Conservation (phyloP, 441 rosid species). For the Aquilaria agallochum region DNA sequence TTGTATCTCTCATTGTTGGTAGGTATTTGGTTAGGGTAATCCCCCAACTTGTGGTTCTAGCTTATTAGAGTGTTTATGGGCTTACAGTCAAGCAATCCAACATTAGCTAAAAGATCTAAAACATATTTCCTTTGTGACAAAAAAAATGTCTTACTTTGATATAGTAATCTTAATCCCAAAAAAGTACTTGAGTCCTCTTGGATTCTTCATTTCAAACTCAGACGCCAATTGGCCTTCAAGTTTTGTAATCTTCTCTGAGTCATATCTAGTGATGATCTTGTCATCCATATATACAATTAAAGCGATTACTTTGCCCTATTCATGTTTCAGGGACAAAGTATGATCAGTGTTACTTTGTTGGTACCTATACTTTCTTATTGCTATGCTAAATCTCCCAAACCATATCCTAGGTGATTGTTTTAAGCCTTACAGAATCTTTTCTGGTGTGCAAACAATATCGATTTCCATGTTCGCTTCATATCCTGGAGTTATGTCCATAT, state of each 20-base stretch:
- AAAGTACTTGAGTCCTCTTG: not conserved
- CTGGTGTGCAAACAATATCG: not conserved
- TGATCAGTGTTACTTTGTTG: not conserved
- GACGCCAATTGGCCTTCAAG: not conserved
- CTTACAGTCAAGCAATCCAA: not conserved
- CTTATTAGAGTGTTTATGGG: not conserved
- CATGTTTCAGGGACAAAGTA: not conserved
- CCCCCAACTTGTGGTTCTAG: not conserved
- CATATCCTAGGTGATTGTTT: not conserved
- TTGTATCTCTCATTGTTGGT: not conserved
- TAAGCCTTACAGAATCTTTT: not conserved
- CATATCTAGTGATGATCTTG: not conserved
- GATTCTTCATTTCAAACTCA: not conserved
- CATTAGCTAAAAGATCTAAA: not conserved
- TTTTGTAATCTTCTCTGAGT: not conserved
- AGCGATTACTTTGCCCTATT: not conserved
- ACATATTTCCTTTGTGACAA: conserved; percentile 4
- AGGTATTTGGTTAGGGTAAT: not conserved
- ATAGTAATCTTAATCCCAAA: not conserved
- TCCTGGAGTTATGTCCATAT: no score
- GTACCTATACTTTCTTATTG: not conserved
- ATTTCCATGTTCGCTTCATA: not conserved
- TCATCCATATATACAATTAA: not conserved
- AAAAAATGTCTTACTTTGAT: not conserved
- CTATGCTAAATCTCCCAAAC: not conserved